Conservation (phyloP, 768 basidiomycete genomes). For the Tremella fuciformis region DNA sequence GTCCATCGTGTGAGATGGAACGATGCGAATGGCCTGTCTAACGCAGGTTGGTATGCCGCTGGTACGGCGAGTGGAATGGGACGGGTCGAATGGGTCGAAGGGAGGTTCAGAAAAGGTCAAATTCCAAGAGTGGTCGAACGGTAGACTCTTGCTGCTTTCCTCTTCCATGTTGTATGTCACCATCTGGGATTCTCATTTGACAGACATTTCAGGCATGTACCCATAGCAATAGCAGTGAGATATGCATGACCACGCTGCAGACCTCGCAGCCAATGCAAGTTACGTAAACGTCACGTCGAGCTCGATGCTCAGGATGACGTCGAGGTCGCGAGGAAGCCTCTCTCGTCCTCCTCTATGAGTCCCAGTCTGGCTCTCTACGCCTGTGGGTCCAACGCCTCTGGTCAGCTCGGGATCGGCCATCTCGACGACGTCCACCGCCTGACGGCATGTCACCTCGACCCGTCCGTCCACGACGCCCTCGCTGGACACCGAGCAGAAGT, state of each 20-base stretch:
- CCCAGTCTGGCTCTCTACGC: conserved; percentile 19
- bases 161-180: background rate
- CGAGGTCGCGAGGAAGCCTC: background rate
- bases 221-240: too few species aligned
- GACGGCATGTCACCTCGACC: conserved; percentile 26
- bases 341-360: background rate
- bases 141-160: background rate
- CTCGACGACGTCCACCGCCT: conserved; percentile 30
- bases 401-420: conserved; percentile 42
- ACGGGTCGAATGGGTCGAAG: conserved; percentile 74
- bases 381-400: conserved; percentile 45
- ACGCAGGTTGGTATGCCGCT: conserved; percentile 65
- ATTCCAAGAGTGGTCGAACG: conserved; percentile 2
- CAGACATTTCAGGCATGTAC: too few species aligned
- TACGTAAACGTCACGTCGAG: too few species aligned
- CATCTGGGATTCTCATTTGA: too few species aligned
- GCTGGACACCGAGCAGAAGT: conserved; percentile 39
- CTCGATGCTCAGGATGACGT: too few species aligned
- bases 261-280: too few species aligned
- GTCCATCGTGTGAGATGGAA: conserved; percentile 83
- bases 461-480: conserved; percentile 4
- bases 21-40: conserved; percentile 63
- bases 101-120: conserved; percentile 65
- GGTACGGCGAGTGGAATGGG: conserved; percentile 81
- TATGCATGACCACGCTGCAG: too few species aligned